phyloP scores from a whole-genome alignment of 345 rosid genomes.

The Ceriops decandra region DNA sequence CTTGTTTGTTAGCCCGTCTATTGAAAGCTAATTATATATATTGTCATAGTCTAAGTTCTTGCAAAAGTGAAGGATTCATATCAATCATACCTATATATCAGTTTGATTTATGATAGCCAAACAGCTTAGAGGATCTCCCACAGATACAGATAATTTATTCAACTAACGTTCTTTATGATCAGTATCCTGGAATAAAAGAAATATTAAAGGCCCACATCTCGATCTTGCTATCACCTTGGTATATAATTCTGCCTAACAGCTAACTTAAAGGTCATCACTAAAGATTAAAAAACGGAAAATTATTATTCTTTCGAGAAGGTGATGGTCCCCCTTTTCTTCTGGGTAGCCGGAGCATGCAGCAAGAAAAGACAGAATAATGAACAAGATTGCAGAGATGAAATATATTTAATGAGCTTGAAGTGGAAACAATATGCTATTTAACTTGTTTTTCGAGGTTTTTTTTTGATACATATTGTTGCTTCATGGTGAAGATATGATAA shows the following conservation, averaged over 20 bases:
- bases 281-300: slow-evolving; percentile 1
- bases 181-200: neutral
- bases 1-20: no score
- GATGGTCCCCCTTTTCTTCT: neutral
- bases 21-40: no score
- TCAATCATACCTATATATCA: no score
- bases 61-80: no score
- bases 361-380: neutral
- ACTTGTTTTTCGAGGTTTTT: neutral
- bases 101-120: no score
- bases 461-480: neutral
- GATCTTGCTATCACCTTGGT: neutral
- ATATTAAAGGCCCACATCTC: neutral
- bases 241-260: neutral
- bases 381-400: neutral
- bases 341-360: neutral
- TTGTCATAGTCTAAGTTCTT: no score
- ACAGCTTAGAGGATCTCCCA: no score
- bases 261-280: neutral
- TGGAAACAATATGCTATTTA: neutral
- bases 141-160: no score
- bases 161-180: no score
- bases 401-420: neutral
- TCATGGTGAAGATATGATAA: neutral
- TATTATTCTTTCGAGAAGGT: neutral